A percentile compares a stretch with the other conserved stretches of the same genome.
Conservation (phyloP, 2,329 filamentous ascomycete genomes). For the Penicillium capsulatum region DNA sequence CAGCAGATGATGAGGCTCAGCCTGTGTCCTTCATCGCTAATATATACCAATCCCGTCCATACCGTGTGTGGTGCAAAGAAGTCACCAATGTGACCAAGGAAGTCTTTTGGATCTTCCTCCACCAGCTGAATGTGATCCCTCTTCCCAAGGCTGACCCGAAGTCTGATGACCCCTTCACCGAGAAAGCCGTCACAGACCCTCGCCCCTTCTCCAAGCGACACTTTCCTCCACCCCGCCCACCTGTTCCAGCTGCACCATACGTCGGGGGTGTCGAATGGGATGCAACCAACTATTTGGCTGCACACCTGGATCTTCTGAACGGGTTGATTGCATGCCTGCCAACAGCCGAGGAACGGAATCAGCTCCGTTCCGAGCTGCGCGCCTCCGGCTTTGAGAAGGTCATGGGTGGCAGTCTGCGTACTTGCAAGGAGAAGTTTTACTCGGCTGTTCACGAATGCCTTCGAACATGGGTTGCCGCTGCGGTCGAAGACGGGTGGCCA, state of each 20-base stretch:
- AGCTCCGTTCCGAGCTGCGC: conserved; percentile 69
- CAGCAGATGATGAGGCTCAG: conserved; percentile 68
- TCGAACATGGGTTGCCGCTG: conserved; percentile 84
- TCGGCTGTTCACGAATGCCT: conserved; percentile 84
- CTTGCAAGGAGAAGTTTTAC: conserved; percentile 98
- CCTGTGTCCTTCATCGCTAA: conserved; percentile 83
- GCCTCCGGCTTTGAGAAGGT: conserved; percentile 88
- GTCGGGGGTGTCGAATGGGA: conserved; percentile 98
- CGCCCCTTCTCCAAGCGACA: conserved; percentile 51
- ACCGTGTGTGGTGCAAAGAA: conserved; percentile 92
- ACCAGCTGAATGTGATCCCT: conserved; percentile 83
- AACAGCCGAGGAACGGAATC: conserved; percentile 65
- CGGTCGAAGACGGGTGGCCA: conserved; percentile 82
- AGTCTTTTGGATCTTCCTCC: conserved; percentile 98
- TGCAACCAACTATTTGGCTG: conserved; percentile 91
- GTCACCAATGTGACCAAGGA: conserved; percentile 91
- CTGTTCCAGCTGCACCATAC: conserved; percentile 90
- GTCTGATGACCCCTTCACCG: conserved; percentile 31
- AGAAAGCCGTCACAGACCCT: conserved; percentile 15
- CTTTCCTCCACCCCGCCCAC: conserved; percentile 81
- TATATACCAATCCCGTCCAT: conserved; percentile 82
- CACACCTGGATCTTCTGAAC: conserved; percentile 88
- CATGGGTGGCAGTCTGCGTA: conserved; percentile 76
- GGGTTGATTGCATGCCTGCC: conserved; percentile 80
- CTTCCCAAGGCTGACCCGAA: conserved; percentile 32